A percentile compares a stretch with the other conserved stretches of the same genome.
Evolutionary conservation across 495 filamentous ascomycete genomes (phyloP).

Genomic region (Annulohypoxylon nitens): DNA sequence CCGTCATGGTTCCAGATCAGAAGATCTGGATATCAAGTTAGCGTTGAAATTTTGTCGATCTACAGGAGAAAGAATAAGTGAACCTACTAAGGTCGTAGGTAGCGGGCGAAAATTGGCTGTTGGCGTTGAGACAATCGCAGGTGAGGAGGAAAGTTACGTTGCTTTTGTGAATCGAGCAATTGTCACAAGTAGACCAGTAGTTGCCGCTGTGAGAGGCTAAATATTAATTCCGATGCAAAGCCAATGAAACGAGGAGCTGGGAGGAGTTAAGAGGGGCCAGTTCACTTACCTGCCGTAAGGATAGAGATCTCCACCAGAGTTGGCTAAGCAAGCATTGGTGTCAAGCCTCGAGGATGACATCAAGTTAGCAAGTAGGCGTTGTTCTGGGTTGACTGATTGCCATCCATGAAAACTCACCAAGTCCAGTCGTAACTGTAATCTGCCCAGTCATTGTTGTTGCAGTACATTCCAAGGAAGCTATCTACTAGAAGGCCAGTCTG

Average conservation of each 20-base stretch:
- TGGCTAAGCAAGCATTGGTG: conserved; percentile 48
- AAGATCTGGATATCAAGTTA: conserved; percentile 38
- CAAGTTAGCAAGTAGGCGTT: conserved; percentile 22
- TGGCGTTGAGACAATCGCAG: conserved; percentile 43
- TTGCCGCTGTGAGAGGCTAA: conserved; percentile 38
- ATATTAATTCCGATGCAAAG: background rate
- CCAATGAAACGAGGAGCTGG: background rate
- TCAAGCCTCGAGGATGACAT: conserved; percentile 44
- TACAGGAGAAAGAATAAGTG: background rate
- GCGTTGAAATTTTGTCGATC: background rate
- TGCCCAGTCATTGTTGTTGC: conserved; percentile 50
- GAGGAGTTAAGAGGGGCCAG: background rate
- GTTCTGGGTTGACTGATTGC: background rate
- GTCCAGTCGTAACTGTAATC: conserved; percentile 51
- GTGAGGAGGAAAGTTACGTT: conserved; percentile 39
- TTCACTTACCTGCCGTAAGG: conserved; percentile 37
- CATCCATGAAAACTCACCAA: conserved; percentile 38
- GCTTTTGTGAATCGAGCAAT: conserved; percentile 42
- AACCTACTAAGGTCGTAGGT: conserved; percentile 51
- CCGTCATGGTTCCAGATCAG: conserved; percentile 51
- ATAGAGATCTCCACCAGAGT: conserved; percentile 47
- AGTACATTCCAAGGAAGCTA: conserved; percentile 50
- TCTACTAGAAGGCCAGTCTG: conserved; percentile 45
- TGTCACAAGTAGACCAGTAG: conserved; percentile 49
- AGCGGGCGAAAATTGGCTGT: conserved; percentile 12